Evolutionary conservation across 2,329 filamentous ascomycete genomes (phyloP), one percentile per base, ranked within the genome.

Genomic region (Ambrosiella beaveri): DNA sequence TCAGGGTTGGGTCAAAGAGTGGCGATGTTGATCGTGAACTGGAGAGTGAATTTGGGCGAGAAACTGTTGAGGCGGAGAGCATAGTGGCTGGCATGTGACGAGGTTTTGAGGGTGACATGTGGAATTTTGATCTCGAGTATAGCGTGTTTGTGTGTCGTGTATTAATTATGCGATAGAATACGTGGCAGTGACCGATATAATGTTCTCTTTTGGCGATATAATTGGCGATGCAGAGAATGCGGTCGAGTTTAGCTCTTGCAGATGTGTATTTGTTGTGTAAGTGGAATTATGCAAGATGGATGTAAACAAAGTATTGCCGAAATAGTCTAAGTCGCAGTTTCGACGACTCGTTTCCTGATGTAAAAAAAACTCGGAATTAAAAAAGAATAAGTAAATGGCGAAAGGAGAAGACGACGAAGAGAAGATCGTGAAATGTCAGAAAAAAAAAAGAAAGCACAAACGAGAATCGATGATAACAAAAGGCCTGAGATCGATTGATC

Each of bases 21-120:
- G 56, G 53, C 27, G 59, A 58, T 13, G 56, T 40, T n/a, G 59
- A 15, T 47, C 52, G 52, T 35, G 59, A 61, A n/a, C 39, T 19
- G 27, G 38, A 36, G 35, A n/a, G 56, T 9, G 53, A 52, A 44
- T 45, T 50, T 41, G 56, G 38, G 12, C 50, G 56, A 53, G 56
- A 47, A 27, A 3, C 27, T n/a, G 37, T 45, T 38, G 15, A 27
- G 39, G 44, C 36, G 17, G 55, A 56, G 38, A 53, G 47, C 52
- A 59, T 59, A 36, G 41, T 19, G 7, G 51, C 50, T 59, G 52
- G 53, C 57, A 59, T 51, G 52, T 59, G 36, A 40, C 36, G 19
- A 19, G 35, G 35, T 40, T 27, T 40, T 38, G 17, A 27, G 37
- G 49, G 36, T 39, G 15, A n/a, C 35, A 40, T 4, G 44, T 36